Percentiles rank a stretch among this genome's conserved stretches.
phyloP scores from a whole-genome alignment of 768 basidiomycete genomes.

The Cantharellus anzutake region DNA sequence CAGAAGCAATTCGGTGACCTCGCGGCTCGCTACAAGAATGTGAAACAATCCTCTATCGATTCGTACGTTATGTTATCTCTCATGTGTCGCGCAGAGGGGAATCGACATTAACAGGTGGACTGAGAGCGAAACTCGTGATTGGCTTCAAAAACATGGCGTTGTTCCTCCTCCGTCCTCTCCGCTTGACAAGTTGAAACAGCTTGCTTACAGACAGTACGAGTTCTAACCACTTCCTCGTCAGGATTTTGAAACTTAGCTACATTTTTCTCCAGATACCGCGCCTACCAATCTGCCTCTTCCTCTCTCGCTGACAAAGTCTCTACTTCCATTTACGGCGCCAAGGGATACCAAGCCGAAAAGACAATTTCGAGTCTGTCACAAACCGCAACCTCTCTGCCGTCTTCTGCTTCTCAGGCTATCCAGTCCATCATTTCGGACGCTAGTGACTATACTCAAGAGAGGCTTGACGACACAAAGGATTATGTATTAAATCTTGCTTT shows the following conservation, averaged over 20 bases:
- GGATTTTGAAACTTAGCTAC: background rate
- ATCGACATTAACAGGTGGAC: slow-evolving; percentile 36
- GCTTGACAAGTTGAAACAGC: slow-evolving; percentile 46
- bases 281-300: slow-evolving; percentile 40
- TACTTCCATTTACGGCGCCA: slow-evolving; percentile 28
- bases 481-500: slow-evolving; percentile 26
- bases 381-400: slow-evolving; percentile 2
- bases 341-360: slow-evolving; percentile 20
- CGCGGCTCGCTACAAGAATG: slow-evolving; percentile 35
- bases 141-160: slow-evolving; percentile 72
- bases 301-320: slow-evolving; percentile 34
- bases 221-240: background rate
- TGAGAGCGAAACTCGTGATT: slow-evolving; percentile 63
- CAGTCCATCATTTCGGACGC: slow-evolving; percentile 29
- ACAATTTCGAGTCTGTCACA: slow-evolving; percentile 14
- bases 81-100: background rate
- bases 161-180: slow-evolving; percentile 55
- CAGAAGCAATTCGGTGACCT: slow-evolving; percentile 43
- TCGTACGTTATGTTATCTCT: slow-evolving; percentile 13
- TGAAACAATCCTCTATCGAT: slow-evolving; percentile 48
- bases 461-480: slow-evolving; percentile 58
- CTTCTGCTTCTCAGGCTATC: slow-evolving; percentile 17
- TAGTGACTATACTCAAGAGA: slow-evolving; percentile 18
- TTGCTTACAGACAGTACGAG: slow-evolving; percentile 44
- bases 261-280: slow-evolving; percentile 21